Percentiles rank a stretch among this genome's conserved stretches.
Conservation (phyloP, 2,329 filamentous ascomycete genomes). For the Colletotrichum limetticola region DNA sequence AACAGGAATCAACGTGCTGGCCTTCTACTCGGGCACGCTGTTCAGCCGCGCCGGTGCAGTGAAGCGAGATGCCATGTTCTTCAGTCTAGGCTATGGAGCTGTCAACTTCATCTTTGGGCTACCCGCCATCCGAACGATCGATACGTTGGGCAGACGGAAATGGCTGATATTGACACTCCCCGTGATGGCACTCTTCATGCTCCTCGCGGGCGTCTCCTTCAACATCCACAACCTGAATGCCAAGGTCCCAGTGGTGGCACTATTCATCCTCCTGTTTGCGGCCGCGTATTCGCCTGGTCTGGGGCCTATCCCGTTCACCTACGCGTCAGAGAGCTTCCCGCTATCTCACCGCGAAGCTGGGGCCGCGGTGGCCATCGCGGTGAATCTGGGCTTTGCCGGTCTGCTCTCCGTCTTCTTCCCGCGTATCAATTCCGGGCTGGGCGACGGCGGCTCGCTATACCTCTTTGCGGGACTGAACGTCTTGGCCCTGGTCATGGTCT, state of each 20-base stretch:
- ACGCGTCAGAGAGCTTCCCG: slow-evolving; percentile 62
- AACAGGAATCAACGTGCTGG: slow-evolving; percentile 49
- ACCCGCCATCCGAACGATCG: slow-evolving; percentile 52
- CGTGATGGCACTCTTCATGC: slow-evolving; percentile 54
- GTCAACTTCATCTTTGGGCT: slow-evolving; percentile 55
- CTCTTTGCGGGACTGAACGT: slow-evolving; percentile 60
- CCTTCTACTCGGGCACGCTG: slow-evolving; percentile 53
- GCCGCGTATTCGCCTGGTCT: slow-evolving; percentile 53
- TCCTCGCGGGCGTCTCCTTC: slow-evolving; percentile 49
- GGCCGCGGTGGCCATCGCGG: slow-evolving; percentile 57
- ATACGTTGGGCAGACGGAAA: slow-evolving; percentile 53
- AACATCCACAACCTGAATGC: slow-evolving; percentile 36
- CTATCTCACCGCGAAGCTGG: slow-evolving; percentile 61
- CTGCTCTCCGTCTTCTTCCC: slow-evolving; percentile 56
- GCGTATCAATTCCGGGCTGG: slow-evolving; percentile 40
- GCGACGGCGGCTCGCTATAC: slow-evolving; percentile 50
- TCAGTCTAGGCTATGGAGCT: slow-evolving; percentile 48
- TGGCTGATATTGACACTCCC: slow-evolving; percentile 56
- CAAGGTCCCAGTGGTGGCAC: slow-evolving; percentile 45
- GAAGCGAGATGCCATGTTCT: slow-evolving; percentile 41
- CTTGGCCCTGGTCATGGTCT: slow-evolving; percentile 56
- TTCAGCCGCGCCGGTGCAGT: slow-evolving; percentile 39
- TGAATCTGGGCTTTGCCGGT: slow-evolving; percentile 59
- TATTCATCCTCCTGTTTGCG: slow-evolving; percentile 54
- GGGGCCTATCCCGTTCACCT: slow-evolving; percentile 61